These are phyloP conservation scores for Aspergillus jensenii DNA, from an alignment of 2,329 filamentous ascomycete species.

Conservation along the genomic window DNA sequence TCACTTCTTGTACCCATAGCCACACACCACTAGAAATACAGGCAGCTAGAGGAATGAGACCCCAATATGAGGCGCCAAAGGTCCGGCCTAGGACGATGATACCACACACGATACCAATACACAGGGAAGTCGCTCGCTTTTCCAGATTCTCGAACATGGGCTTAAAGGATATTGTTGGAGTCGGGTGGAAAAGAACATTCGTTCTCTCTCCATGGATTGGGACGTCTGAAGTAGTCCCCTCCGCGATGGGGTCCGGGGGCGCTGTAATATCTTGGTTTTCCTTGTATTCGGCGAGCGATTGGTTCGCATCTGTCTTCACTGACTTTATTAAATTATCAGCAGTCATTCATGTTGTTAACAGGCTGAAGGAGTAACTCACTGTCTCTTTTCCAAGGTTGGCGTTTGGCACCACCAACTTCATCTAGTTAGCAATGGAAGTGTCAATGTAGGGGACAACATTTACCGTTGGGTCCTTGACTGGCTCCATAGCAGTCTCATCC, in stretches of 20 bases:
- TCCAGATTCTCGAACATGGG: conserved; percentile 81
- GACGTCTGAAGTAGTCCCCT: conserved; percentile 84
- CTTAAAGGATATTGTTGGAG: conserved; percentile 83
- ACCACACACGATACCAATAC: conserved; percentile 66
- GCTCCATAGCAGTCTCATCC: conserved; percentile 66
- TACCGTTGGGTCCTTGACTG: conserved; percentile 71
- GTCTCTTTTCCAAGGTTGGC: conserved; percentile 78
- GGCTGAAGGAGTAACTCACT: conserved; percentile 39
- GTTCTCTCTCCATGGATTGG: conserved; percentile 97
- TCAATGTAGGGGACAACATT: not conserved
- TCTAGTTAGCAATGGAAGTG: not conserved
- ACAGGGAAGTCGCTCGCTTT: conserved; percentile 69
- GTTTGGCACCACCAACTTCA: conserved; percentile 78
- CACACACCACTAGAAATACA: conserved; percentile 77
- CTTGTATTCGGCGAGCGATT: conserved; percentile 78
- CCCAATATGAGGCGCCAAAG: conserved; percentile 75
- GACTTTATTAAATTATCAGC: conserved; percentile 42
- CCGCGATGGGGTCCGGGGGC: conserved; percentile 80
- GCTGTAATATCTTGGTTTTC: conserved; percentile 84
- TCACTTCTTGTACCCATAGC: conserved; percentile 85
- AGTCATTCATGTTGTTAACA: not conserved
- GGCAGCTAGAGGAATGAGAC: conserved; percentile 70
- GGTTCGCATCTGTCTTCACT: conserved; percentile 67
- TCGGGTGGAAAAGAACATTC: conserved; percentile 93
- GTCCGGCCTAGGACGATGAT: conserved; percentile 76